Evolutionary conservation across 2,329 filamentous ascomycete species (phyloP).

Genomic region (Capronia epimyces): DNA sequence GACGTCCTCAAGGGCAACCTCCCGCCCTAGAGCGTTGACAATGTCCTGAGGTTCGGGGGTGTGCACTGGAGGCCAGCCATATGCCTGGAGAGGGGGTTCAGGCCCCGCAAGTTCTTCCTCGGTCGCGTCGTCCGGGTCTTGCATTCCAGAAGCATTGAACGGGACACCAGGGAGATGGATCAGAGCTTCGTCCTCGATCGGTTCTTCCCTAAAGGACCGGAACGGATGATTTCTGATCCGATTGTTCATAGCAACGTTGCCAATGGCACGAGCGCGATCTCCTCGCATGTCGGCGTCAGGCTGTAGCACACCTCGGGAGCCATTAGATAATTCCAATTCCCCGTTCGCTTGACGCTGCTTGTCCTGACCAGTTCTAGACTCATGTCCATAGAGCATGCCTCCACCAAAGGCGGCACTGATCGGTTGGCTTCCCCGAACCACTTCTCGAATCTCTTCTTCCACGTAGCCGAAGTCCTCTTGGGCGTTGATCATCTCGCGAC

Average conservation of each 20-base stretch:
- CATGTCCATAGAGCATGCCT: constrained; percentile 59
- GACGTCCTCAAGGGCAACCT: constrained; percentile 40
- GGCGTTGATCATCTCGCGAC: constrained; percentile 72
- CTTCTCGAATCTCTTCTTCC: constrained; percentile 68
- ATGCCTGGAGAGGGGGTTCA: constrained; percentile 23
- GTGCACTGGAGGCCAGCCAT: constrained; percentile 18
- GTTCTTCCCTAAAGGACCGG: constrained; percentile 18
- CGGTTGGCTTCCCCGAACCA: constrained; percentile 69
- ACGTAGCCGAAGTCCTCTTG: constrained; percentile 73
- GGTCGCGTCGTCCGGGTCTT: constrained; percentile 15
- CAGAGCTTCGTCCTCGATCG: constrained; percentile 21
- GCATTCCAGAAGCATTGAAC: constrained; percentile 13
- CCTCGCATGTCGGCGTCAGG: constrained; percentile 57
- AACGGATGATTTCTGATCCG: constrained; percentile 17
- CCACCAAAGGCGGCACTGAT: constrained; percentile 74
- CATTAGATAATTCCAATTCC: constrained; percentile 56
- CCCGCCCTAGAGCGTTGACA: constrained; percentile 39
- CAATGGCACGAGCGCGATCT: constrained; percentile 57
- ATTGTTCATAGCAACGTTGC: constrained; percentile 35
- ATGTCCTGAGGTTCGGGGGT: constrained; percentile 34
- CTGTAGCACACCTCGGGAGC: constrained; percentile 50
- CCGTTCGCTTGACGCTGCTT: constrained; percentile 61
- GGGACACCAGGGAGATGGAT: constrained; percentile 16
- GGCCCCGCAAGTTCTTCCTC: constrained; percentile 19
- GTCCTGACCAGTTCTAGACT: constrained; percentile 58